phyloP scores from a whole-genome alignment of 225 moss, liverwort and hornwort species.

The Sphagnum tenellum region DNA sequence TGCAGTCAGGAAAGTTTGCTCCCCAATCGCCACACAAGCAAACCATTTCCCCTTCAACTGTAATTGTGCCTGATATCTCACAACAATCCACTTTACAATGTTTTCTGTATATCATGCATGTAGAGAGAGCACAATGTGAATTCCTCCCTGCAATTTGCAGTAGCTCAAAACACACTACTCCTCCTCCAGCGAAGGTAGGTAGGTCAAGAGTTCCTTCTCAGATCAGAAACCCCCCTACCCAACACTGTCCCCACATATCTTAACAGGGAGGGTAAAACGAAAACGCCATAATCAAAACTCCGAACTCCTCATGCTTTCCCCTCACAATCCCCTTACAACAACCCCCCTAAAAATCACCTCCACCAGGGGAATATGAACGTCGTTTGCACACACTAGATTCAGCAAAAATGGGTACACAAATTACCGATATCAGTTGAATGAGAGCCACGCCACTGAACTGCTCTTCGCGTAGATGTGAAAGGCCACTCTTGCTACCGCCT shows the following conservation, averaged over 20 bases:
- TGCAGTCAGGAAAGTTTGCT: conserved; percentile 85
- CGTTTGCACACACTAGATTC: background rate
- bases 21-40: conserved; percentile 87
- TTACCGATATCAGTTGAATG: conserved; percentile 62
- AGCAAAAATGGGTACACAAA: background rate
- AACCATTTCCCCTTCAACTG: conserved; percentile 76
- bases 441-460: conserved; percentile 86
- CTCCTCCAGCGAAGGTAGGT: too few relatives aligned
- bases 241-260: too few relatives aligned
- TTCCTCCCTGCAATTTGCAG: background rate
- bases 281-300: too few relatives aligned
- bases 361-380: background rate
- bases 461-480: conserved; percentile 2
- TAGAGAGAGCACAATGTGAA: background rate
- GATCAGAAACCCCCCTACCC: too few relatives aligned
- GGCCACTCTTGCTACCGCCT: too few relatives aligned
- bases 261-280: too few relatives aligned
- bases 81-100: background rate
- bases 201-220: too few relatives aligned
- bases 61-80: conserved; percentile 71
- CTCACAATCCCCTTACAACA: background rate
- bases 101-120: conserved; percentile 5
- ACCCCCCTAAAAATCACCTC: background rate
- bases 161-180: background rate
- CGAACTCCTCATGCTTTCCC: too few relatives aligned